Conservation (phyloP, 2,329 filamentous ascomycete genomes). For the Diaporthe sp. region DNA sequence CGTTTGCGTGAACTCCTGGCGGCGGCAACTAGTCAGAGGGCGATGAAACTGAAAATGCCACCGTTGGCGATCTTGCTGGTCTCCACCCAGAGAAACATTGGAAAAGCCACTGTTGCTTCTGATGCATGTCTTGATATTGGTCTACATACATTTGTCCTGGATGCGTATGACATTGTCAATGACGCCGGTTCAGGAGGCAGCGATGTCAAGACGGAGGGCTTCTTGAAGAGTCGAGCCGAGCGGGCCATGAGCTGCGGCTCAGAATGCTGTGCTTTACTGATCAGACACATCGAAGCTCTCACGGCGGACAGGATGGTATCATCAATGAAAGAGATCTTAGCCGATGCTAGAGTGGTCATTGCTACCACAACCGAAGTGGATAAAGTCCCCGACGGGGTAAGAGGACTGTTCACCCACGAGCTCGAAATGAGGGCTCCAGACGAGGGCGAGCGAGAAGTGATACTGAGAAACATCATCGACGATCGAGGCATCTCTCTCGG, state of each 20-base stretch:
- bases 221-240: constrained; percentile 88
- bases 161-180: constrained; percentile 94
- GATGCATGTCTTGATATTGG: constrained; percentile 90
- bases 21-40: constrained; percentile 88
- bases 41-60: constrained; percentile 88
- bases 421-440: constrained; percentile 94
- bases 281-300: constrained; percentile 90
- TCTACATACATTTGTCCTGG: constrained; percentile 88
- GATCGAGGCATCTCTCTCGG: constrained; percentile 83
- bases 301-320: constrained; percentile 91
- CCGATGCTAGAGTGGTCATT: constrained; percentile 84
- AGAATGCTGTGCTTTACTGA: constrained; percentile 84
- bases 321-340: constrained; percentile 85
- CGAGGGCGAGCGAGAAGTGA: constrained; percentile 90
- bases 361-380: constrained; percentile 97
- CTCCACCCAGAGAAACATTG: constrained; percentile 93
- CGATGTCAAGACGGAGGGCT: constrained; percentile 94
- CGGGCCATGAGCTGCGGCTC: constrained; percentile 89
- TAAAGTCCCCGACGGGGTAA: constrained; percentile 90
- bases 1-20: constrained; percentile 87
- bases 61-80: constrained; percentile 89
- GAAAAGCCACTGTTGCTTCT: constrained; percentile 84
- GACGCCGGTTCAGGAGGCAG: constrained; percentile 88
- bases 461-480: constrained; percentile 82
- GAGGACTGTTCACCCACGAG: constrained; percentile 94